These are phyloP conservation scores for Colletotrichum orchidophilum DNA, from an alignment of 2,329 filamentous ascomycete genomes.

Conservation along the genomic window DNA sequence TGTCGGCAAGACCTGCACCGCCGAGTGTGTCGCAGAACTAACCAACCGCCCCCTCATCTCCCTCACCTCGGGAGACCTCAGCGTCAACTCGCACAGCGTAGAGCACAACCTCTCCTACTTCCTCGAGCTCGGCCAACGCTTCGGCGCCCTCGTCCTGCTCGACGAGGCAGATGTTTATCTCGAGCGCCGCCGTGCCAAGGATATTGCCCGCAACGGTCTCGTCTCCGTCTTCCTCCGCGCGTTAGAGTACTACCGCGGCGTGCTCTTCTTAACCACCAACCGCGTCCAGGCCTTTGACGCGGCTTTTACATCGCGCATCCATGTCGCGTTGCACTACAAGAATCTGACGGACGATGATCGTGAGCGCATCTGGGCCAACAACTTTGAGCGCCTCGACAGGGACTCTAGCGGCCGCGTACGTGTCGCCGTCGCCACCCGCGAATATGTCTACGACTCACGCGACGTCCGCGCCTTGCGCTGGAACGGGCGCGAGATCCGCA, in stretches of 20 bases:
- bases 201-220: constrained; percentile 57
- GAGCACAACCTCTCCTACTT: constrained; percentile 58
- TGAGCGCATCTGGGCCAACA: constrained; percentile 41
- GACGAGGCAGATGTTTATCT: constrained; percentile 71
- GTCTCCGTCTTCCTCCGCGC: constrained; percentile 60
- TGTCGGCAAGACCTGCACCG: constrained; percentile 67
- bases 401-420: constrained; percentile 39
- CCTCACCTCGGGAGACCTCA: constrained; percentile 60
- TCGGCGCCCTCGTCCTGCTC: constrained; percentile 61
- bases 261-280: constrained; percentile 62
- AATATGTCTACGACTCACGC: constrained; percentile 36
- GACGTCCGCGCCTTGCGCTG: constrained; percentile 35
- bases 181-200: constrained; percentile 55
- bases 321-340: constrained; percentile 42
- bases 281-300: constrained; percentile 50
- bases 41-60: constrained; percentile 60
- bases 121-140: constrained; percentile 58
- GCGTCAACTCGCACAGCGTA: constrained; percentile 47
- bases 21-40: constrained; percentile 63
- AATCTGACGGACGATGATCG: constrained; percentile 41
- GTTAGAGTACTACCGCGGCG: constrained; percentile 60
- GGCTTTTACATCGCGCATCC: constrained; percentile 44
- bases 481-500: constrained; percentile 45
- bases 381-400: constrained; percentile 40
- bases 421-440: constrained; percentile 35